Conservation (phyloP, 257 asterid genomes). For the Rubia yunnanensis region DNA sequence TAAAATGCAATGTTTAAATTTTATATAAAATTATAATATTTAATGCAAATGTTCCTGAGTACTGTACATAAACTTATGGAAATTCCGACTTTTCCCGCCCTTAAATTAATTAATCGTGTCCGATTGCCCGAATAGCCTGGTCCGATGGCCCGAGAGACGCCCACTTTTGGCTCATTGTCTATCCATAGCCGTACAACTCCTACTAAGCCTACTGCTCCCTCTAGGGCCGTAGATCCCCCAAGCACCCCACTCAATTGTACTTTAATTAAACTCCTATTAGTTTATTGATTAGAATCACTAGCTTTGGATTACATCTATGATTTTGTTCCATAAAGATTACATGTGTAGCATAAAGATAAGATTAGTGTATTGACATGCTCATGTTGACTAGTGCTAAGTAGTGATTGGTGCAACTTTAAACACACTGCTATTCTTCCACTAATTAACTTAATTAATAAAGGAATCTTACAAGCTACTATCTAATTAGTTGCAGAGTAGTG, state of each 20-base stretch:
- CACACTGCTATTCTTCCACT: slow-evolving; percentile 24
- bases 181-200: neutral
- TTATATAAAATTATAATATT: no score
- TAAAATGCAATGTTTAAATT: no score
- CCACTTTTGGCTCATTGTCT: slow-evolving; percentile 16
- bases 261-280: neutral
- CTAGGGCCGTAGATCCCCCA: slow-evolving; percentile 13
- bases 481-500: neutral
- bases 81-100: no score
- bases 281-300: neutral
- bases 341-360: slow-evolving; percentile 12
- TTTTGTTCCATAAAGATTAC: neutral
- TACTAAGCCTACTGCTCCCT: neutral
- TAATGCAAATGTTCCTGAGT: no score
- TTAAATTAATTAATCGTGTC: neutral
- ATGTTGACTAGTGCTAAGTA: slow-evolving; percentile 8
- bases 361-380: slow-evolving; percentile 13
- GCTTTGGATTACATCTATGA: slow-evolving; percentile 4
- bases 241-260: slow-evolving; percentile 8
- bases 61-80: no score
- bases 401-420: slow-evolving; percentile 2
- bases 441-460: neutral
- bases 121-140: slow-evolving; percentile 4
- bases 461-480: no score
- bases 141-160: slow-evolving; percentile 1